Percentiles rank a stretch among this genome's conserved stretches.
These are phyloP conservation scores for Mycena pura DNA, from an alignment of 768 basidiomycete genomes.

Conservation along the genomic window DNA sequence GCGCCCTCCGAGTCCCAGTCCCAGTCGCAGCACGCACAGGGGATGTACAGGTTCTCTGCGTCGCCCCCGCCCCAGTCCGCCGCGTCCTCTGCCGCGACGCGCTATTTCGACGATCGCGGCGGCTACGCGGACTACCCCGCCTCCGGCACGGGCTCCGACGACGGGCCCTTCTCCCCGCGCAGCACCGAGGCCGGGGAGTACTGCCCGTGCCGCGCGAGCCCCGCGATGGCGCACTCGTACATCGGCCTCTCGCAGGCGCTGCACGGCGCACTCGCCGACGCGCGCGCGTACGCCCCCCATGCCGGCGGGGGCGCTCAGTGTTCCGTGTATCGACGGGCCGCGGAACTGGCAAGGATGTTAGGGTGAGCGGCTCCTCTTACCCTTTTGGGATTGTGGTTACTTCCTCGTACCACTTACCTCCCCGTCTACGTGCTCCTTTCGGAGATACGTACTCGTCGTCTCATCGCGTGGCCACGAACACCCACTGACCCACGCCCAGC, in stretches of 20 bases:
- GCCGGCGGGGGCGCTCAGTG: slow-evolving; percentile 58
- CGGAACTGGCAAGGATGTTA: slow-evolving; percentile 66
- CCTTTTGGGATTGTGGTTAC: too few species aligned
- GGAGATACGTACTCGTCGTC: background rate
- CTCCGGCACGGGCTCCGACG: slow-evolving; percentile 39
- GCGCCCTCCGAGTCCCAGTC: slow-evolving; percentile 55
- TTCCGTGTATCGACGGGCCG: slow-evolving; percentile 63
- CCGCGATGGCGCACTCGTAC: slow-evolving; percentile 63
- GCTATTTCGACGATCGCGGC: slow-evolving; percentile 38
- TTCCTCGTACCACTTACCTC: too few species aligned
- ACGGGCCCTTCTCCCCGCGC: background rate
- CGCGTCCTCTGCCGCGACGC: background rate
- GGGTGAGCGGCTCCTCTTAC: slow-evolving; percentile 57
- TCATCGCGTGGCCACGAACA: background rate
- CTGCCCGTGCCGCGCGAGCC: slow-evolving; percentile 70
- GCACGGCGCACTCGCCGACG: slow-evolving; percentile 58
- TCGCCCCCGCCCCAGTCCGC: slow-evolving; percentile 45
- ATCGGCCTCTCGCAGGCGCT: slow-evolving; percentile 70
- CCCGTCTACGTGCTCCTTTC: slow-evolving; percentile 20
- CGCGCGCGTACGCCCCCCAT: slow-evolving; percentile 69
- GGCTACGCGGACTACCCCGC: slow-evolving; percentile 42
- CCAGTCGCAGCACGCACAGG: too few species aligned
- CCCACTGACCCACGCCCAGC: slow-evolving; percentile 38
- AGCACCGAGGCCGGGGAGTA: slow-evolving; percentile 24
- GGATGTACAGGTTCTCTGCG: slow-evolving; percentile 77